Evolutionary conservation across 2,329 filamentous ascomycete species (phyloP).

Genomic region (Ascosphaera aggregata): DNA sequence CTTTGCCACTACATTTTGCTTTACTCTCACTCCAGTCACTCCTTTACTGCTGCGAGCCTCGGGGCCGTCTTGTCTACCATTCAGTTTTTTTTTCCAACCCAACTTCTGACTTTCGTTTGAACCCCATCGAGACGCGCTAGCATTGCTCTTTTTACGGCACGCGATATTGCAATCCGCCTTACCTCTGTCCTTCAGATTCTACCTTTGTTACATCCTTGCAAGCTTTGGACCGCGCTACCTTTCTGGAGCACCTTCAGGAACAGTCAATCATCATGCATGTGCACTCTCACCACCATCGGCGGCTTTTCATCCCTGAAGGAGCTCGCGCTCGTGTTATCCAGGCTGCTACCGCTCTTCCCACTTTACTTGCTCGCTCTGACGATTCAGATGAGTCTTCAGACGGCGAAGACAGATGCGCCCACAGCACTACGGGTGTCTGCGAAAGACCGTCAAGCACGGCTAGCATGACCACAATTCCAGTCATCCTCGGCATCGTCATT

Average conservation of each 20-base stretch:
- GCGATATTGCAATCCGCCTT: neutral
- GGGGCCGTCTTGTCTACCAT: neutral
- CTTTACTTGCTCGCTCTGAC: neutral
- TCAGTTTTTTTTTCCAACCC: neutral
- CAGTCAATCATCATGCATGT: neutral
- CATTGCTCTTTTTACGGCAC: neutral
- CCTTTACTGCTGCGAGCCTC: neutral
- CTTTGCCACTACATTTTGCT: neutral
- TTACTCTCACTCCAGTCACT: neutral
- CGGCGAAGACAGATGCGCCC: neutral
- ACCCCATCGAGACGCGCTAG: neutral
- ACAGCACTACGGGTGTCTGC: constrained; percentile 16
- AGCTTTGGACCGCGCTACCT: too few relatives aligned
- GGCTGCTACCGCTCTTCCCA: neutral
- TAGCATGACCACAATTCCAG: constrained; percentile 36
- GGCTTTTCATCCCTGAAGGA: neutral
- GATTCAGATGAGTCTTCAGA: neutral
- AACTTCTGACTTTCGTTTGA: neutral
- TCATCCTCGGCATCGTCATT: constrained; percentile 46
- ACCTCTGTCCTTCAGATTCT: neutral
- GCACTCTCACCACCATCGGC: neutral
- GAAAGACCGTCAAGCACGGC: constrained; percentile 34
- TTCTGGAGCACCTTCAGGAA: too few relatives aligned
- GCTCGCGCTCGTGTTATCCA: neutral
- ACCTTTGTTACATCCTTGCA: too few relatives aligned